Evolutionary conservation across 768 basidiomycete species (phyloP).

Genomic region (Pisolithus orientalis): DNA sequence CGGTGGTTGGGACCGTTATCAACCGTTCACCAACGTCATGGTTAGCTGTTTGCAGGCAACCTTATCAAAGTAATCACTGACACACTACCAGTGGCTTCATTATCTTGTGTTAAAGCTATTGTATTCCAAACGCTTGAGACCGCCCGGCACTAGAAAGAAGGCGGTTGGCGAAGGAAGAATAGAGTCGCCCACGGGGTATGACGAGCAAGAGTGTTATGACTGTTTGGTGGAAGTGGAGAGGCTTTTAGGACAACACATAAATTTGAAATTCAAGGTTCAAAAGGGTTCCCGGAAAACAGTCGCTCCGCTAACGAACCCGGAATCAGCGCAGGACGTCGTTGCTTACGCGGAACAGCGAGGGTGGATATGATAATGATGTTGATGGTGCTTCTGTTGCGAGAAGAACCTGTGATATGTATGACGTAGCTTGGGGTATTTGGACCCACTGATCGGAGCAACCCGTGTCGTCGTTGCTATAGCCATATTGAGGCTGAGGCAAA

Average conservation of each 20-base stretch:
- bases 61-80: slow-evolving; percentile 4
- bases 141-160: slow-evolving; percentile 40
- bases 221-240: slow-evolving; percentile 62
- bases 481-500: neutral
- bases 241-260: slow-evolving; percentile 45
- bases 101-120: slow-evolving; percentile 75
- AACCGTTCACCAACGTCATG: slow-evolving; percentile 86
- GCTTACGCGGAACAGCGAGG: slow-evolving; percentile 53
- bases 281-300: slow-evolving; percentile 32
- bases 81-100: slow-evolving; percentile 73
- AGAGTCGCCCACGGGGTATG: slow-evolving; percentile 34
- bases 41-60: slow-evolving; percentile 36
- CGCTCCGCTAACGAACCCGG: slow-evolving; percentile 11
- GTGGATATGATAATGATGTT: slow-evolving; percentile 42
- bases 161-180: slow-evolving; percentile 9
- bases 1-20: slow-evolving; percentile 67
- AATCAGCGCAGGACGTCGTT: slow-evolving; percentile 57
- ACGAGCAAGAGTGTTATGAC: slow-evolving; percentile 64
- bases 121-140: slow-evolving; percentile 58
- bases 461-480: neutral
- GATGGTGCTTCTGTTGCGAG: neutral
- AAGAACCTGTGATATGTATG: too few species aligned
- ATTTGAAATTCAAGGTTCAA: slow-evolving; percentile 26
- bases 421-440: too few species aligned
- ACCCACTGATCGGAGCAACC: too few species aligned